Conservation (phyloP, 2,329 filamentous ascomycete species). For the Ophiostoma piceae region DNA sequence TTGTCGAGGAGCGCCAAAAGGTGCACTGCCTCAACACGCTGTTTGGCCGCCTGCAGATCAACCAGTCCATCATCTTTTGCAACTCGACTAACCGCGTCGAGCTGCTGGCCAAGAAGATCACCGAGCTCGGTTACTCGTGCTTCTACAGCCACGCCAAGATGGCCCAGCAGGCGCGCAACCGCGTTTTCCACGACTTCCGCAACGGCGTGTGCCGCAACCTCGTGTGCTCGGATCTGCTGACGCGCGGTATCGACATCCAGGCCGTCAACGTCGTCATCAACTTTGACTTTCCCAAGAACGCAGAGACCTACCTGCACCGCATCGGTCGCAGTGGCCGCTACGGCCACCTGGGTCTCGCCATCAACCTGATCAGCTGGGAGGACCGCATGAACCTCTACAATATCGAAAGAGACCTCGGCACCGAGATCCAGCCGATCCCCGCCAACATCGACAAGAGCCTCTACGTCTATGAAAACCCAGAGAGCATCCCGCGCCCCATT, state of each 20-base stretch:
- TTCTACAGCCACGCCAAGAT: conserved; percentile 99
- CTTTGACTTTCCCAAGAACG: conserved; percentile 99
- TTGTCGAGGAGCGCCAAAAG: conserved; percentile 98
- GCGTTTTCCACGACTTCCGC: conserved; percentile 98
- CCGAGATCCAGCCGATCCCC: conserved; percentile 96
- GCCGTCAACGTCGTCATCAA: conserved; percentile 99
- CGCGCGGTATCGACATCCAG: conserved; percentile 98
- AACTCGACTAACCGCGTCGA: conserved; percentile 99
- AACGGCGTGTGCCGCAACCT: conserved; percentile 97
- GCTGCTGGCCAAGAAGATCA: conserved; percentile 97
- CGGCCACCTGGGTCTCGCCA: conserved; percentile 92
- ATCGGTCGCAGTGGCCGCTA: conserved; percentile 97
- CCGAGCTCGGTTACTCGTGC: conserved; percentile 96
- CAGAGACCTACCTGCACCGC: conserved; percentile 95
- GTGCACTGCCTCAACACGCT: conserved; percentile 98
- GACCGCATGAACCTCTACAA: conserved; percentile 98
- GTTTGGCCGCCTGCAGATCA: conserved; percentile 98
- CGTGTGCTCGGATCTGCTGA: conserved; percentile 94
- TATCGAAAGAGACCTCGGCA: conserved; percentile 94
- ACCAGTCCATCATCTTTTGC: conserved; percentile 99
- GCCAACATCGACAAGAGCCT: conserved; percentile 92
- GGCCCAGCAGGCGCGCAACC: conserved; percentile 93
- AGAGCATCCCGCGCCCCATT: conserved; percentile 82
- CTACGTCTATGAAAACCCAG: conserved; percentile 95
- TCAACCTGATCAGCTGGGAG: conserved; percentile 99